Percentiles rank a stretch among this genome's conserved stretches.
Evolutionary conservation across 129 eudicot species (phyloP).

Genomic region (Rutidosis leptorrhynchoides): DNA sequence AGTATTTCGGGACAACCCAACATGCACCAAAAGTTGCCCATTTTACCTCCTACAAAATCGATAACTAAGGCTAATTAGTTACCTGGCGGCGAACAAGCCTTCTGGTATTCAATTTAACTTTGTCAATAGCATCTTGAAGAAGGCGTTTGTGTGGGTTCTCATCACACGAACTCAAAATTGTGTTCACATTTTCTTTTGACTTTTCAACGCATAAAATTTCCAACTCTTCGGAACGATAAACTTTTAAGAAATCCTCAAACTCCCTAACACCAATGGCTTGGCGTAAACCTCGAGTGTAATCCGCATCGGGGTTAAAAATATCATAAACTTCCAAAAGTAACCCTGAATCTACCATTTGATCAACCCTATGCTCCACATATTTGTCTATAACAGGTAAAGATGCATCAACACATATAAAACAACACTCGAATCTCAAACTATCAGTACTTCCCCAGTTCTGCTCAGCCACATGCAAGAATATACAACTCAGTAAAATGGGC

Average conservation of each 20-base stretch:
- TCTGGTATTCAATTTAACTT: slow-evolving; percentile 71
- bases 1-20: too few relatives aligned
- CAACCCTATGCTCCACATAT: slow-evolving; percentile 82
- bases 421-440: slow-evolving; percentile 74
- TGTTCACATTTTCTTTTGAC: slow-evolving; percentile 40
- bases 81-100: slow-evolving; percentile 97
- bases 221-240: slow-evolving; percentile 38
- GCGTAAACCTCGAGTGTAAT: slow-evolving; percentile 79
- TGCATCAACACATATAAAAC: slow-evolving; percentile 89
- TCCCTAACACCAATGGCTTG: slow-evolving; percentile 98
- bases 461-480: slow-evolving; percentile 61
- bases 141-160: slow-evolving; percentile 39
- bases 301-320: slow-evolving; percentile 65
- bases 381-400: slow-evolving; percentile 72
- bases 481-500: slow-evolving; percentile 13
- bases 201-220: slow-evolving; percentile 15
- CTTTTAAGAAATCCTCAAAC: slow-evolving; percentile 64
- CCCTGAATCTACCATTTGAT: slow-evolving; percentile 69
- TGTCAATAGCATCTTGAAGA: slow-evolving; percentile 59
- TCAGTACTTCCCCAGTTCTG: slow-evolving; percentile 94
- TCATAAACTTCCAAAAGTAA: slow-evolving; percentile 71
- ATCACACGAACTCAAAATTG: slow-evolving; percentile 32
- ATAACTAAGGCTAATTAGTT: slow-evolving; percentile 18
- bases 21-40: too few relatives aligned
- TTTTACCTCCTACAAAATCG: not conserved